Percentiles rank a stretch among this genome's conserved stretches.
Evolutionary conservation across 495 filamentous ascomycete species (phyloP).

Genomic region (Podospora fimiseda): DNA sequence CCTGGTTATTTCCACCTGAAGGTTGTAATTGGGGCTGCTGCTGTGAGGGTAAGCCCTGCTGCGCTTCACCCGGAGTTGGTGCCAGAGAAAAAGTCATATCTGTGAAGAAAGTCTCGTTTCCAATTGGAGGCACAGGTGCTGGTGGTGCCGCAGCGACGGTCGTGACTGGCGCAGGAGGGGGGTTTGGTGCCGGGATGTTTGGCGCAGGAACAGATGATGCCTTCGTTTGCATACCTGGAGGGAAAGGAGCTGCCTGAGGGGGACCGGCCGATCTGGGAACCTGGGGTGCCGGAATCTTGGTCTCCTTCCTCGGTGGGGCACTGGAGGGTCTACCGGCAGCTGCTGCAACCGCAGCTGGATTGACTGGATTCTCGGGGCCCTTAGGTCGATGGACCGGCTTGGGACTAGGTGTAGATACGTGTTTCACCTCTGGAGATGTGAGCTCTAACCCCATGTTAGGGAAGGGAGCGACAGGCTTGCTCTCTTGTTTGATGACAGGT

Average conservation of each 20-base stretch:
- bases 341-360: constrained; percentile 9
- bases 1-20: too few relatives aligned
- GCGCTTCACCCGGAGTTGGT: constrained; percentile 23
- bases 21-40: constrained; percentile 2
- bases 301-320: constrained; percentile 28
- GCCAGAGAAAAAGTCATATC: constrained; percentile 42
- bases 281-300: constrained; percentile 30
- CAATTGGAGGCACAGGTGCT: constrained; percentile 6
- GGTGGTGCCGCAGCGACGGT: constrained; percentile 7
- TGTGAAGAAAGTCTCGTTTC: constrained; percentile 30
- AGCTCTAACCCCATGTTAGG: constrained; percentile 42
- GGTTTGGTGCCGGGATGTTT: constrained; percentile 5
- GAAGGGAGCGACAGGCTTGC: constrained; percentile 41
- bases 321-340: constrained; percentile 14
- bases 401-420: constrained; percentile 14
- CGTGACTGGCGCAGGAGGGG: constrained; percentile 4
- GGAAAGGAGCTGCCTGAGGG: background rate
- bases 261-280: constrained; percentile 20
- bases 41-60: constrained; percentile 6
- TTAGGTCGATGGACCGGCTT: constrained; percentile 15
- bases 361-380: constrained; percentile 14
- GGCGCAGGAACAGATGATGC: constrained; percentile 9
- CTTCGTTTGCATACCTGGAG: constrained; percentile 6
- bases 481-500: constrained; percentile 20
- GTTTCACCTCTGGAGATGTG: constrained; percentile 15